phyloP scores from a whole-genome alignment of 2,329 filamentous ascomycete species.

The Aspergillus brasiliensis region DNA sequence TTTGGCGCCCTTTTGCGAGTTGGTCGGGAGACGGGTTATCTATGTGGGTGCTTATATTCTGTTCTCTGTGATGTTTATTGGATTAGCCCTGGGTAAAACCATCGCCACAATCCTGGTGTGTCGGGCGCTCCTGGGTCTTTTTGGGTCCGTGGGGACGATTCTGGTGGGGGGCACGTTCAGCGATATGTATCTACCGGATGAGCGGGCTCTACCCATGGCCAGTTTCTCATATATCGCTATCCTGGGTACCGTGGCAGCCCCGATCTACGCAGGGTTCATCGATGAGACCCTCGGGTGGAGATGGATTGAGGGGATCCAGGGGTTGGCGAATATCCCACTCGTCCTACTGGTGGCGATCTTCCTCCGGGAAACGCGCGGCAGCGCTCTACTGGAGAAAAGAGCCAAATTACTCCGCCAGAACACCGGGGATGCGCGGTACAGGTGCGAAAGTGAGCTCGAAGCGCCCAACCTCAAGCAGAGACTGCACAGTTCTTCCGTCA shows the following conservation, averaged over 20 bases:
- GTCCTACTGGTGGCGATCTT: constrained; percentile 47
- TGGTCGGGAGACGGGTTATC: constrained; percentile 50
- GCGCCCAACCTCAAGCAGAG: constrained; percentile 50
- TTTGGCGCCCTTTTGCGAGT: constrained; percentile 54
- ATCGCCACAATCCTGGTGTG: constrained; percentile 53
- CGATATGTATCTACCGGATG: constrained; percentile 52
- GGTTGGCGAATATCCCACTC: constrained; percentile 54
- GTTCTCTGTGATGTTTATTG: constrained; percentile 53
- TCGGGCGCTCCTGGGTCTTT: constrained; percentile 51
- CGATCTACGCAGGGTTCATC: constrained; percentile 58
- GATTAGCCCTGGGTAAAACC: constrained; percentile 51
- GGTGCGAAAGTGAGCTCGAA: constrained; percentile 54
- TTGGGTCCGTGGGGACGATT: constrained; percentile 54
- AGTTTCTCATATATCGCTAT: constrained; percentile 54
- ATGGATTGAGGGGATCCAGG: constrained; percentile 58
- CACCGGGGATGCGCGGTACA: constrained; percentile 54
- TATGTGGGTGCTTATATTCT: constrained; percentile 50
- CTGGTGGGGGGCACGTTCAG: constrained; percentile 54
- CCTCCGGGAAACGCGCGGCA: constrained; percentile 52
- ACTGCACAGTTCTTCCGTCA: constrained; percentile 50
- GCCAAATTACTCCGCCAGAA: constrained; percentile 51
- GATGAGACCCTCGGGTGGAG: constrained; percentile 56
- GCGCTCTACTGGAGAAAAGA: constrained; percentile 51
- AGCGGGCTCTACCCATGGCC: constrained; percentile 52
- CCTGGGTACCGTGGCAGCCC: constrained; percentile 55